phyloP scores from a whole-genome alignment of 495 filamentous ascomycete genomes.

The Aspergillus carlsbadensis region DNA sequence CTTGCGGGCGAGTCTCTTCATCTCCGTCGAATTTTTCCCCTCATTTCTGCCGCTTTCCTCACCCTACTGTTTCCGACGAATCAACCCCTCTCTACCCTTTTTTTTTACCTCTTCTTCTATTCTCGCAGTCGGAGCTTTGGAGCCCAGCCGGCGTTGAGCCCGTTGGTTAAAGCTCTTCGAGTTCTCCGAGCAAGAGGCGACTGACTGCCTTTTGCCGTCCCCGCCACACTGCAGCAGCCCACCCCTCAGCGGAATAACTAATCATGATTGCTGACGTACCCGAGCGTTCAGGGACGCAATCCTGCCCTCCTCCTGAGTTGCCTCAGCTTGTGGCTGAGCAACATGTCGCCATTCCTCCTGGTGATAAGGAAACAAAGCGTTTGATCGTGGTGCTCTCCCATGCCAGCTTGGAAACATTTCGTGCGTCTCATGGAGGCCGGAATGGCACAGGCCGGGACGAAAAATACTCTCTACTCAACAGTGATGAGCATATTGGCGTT shows the following conservation, averaged over 20 bases:
- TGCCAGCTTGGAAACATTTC: conserved; percentile 96
- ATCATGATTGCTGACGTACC: conserved; percentile 24
- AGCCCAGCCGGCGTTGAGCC: background rate
- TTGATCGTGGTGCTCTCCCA: conserved; percentile 96
- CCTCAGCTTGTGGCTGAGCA: conserved; percentile 93
- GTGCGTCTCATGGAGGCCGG: conserved; percentile 72
- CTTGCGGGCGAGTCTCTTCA: background rate
- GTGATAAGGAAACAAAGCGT: conserved; percentile 84
- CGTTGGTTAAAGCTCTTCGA: background rate
- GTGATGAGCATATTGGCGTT: conserved; percentile 97
- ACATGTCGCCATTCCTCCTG: conserved; percentile 75
- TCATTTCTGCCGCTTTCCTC: conserved; percentile 8
- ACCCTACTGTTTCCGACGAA: conserved; percentile 1
- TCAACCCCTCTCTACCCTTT: background rate
- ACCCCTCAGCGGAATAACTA: background rate
- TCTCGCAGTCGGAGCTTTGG: background rate
- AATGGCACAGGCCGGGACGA: conserved; percentile 73
- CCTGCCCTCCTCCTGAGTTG: conserved; percentile 84
- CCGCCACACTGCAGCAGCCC: background rate
- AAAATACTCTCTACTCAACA: conserved; percentile 95
- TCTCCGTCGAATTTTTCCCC: conserved; percentile 11
- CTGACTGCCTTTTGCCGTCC: background rate
- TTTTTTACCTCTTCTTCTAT: background rate
- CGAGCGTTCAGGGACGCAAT: conserved; percentile 70
- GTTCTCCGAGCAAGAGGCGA: background rate